A percentile compares a stretch with the other conserved stretches of the same genome.
Conservation (phyloP, 495 filamentous ascomycete species). For the Sabuloglossum arenarium region DNA sequence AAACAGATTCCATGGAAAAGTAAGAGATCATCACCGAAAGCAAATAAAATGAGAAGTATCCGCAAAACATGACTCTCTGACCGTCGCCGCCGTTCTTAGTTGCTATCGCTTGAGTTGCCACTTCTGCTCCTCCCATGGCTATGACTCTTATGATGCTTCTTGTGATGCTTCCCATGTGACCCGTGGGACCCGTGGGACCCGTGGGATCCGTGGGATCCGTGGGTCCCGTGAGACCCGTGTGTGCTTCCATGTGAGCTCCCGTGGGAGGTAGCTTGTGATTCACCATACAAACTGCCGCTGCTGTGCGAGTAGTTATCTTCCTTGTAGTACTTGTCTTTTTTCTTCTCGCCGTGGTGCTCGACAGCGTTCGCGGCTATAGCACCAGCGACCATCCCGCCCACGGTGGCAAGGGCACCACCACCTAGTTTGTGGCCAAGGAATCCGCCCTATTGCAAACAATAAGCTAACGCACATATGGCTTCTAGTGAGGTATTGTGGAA, state of each 20-base stretch:
- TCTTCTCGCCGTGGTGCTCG: constrained; percentile 21
- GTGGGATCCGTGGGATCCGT: background rate
- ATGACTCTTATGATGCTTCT: background rate
- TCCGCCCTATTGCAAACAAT: constrained; percentile 13
- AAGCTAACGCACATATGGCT: background rate
- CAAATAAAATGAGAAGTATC: background rate
- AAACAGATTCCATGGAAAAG: no score
- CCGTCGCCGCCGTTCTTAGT: background rate
- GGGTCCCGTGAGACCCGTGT: background rate
- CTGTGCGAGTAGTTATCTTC: background rate
- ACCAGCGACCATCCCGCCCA: constrained; percentile 28
- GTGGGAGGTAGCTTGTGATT: background rate
- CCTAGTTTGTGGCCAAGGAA: constrained; percentile 28
- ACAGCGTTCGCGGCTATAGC: constrained; percentile 35
- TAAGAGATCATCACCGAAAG: background rate
- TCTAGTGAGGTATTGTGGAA: background rate
- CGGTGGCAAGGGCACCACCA: constrained; percentile 26
- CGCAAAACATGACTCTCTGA: no score
- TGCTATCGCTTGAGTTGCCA: background rate
- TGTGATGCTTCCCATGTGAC: background rate
- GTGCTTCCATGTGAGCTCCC: background rate
- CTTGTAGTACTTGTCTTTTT: constrained; percentile 8
- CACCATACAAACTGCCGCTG: background rate
- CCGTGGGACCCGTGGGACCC: background rate
- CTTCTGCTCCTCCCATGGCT: background rate